These are phyloP conservation scores for Chenopodium berlandieri DNA, from an alignment of 148 eudicot genomes.

Conservation along the genomic window DNA sequence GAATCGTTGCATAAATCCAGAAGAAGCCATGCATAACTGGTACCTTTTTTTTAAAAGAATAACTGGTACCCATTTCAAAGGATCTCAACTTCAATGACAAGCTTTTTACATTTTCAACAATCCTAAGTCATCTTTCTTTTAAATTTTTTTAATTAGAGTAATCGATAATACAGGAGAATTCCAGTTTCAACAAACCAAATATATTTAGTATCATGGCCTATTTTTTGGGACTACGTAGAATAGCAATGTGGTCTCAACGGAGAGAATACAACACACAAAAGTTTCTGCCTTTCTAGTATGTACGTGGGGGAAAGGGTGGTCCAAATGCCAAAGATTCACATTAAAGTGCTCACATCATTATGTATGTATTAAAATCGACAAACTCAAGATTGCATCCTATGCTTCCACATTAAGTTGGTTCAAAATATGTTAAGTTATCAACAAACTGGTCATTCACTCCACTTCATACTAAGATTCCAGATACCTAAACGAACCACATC, in stretches of 20 bases:
- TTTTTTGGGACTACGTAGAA: not conserved
- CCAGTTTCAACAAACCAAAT: not conserved
- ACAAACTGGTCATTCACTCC: not conserved
- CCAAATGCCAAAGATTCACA: not conserved
- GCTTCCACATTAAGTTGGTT: not conserved
- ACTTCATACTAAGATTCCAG: slow-evolving; percentile 3
- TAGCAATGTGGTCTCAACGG: not conserved
- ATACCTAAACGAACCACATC: not conserved
- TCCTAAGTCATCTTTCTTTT: not conserved
- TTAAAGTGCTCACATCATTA: not conserved
- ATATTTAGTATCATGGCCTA: not conserved
- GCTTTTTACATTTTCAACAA: not conserved
- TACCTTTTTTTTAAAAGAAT: not conserved
- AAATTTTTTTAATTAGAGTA: too few species aligned
- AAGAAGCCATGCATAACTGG: not conserved
- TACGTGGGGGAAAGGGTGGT: not conserved
- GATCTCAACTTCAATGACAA: not conserved
- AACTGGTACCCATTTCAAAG: not conserved
- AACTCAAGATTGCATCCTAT: not conserved
- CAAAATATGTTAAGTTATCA: not conserved
- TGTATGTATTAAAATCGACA: not conserved
- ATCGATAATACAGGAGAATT: not conserved
- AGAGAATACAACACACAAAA: not conserved
- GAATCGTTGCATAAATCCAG: not conserved
- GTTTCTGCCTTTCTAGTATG: not conserved